phyloP scores from a whole-genome alignment of 1,284 basidiomycete species.

The Microstroma glucosiphilum region DNA sequence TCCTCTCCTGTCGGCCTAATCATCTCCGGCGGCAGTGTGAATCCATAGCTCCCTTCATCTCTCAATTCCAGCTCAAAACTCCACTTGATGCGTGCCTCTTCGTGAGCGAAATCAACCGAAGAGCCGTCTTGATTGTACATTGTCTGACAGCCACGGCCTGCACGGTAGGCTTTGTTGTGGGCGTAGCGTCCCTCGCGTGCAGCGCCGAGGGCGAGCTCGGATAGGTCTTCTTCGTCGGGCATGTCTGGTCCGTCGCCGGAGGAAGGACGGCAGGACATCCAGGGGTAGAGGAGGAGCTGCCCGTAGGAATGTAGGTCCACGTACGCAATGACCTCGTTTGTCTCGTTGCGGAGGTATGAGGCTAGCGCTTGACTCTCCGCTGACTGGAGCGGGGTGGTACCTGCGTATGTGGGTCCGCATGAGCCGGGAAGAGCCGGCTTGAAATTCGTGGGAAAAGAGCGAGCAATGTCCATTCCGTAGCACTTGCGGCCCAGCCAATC shows the following conservation, averaged over 20 bases:
- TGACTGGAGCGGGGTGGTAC: conserved; percentile 57
- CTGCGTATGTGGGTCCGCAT: conserved; percentile 28
- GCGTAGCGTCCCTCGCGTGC: conserved; percentile 59
- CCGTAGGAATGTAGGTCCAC: conserved; percentile 76
- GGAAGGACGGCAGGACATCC: not conserved
- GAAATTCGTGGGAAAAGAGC: conserved; percentile 14
- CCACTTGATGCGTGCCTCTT: conserved; percentile 64
- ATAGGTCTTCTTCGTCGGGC: conserved; percentile 71
- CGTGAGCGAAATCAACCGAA: conserved; percentile 23
- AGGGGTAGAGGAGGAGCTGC: conserved; percentile 54
- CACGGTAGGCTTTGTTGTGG: conserved; percentile 60
- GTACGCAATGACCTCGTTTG: conserved; percentile 58
- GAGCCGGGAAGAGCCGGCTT: conserved; percentile 62
- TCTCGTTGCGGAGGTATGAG: conserved; percentile 61
- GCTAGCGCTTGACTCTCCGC: conserved; percentile 70
- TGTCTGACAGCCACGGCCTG: conserved; percentile 64
- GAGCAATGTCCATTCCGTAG: conserved; percentile 64
- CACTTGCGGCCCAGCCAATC: conserved; percentile 53
- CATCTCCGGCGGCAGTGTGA: conserved; percentile 43
- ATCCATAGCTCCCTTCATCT: conserved; percentile 74
- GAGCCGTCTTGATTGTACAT: conserved; percentile 4
- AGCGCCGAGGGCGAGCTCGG: conserved; percentile 70
- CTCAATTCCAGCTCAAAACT: conserved; percentile 70
- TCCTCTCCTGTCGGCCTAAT: conserved; percentile 5
- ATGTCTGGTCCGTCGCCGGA: conserved; percentile 47